Conservation (phyloP, 2,329 filamentous ascomycete species). For the Aphanocladium album region DNA sequence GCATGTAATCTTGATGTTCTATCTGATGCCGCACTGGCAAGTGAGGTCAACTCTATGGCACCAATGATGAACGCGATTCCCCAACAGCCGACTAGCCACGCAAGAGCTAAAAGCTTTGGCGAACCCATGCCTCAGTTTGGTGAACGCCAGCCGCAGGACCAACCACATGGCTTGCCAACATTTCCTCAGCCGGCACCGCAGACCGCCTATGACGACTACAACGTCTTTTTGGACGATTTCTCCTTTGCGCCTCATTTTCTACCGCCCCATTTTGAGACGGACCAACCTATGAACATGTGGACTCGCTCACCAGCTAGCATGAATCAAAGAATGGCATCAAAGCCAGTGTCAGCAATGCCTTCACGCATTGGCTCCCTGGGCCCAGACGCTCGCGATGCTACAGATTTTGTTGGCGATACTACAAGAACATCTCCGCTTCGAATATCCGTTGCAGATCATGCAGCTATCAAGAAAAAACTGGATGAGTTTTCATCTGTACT, state of each 20-base stretch:
- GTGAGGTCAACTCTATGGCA: conserved; percentile 48
- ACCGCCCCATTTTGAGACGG: conserved; percentile 49
- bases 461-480: conserved; percentile 52
- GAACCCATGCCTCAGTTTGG: conserved; percentile 41
- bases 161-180: conserved; percentile 35
- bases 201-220: conserved; percentile 50
- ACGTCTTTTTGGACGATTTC: conserved; percentile 56
- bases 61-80: conserved; percentile 43
- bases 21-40: conserved; percentile 56
- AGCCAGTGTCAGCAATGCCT: conserved; percentile 47
- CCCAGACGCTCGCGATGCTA: conserved; percentile 44
- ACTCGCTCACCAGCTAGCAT: conserved; percentile 37
- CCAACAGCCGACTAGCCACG: conserved; percentile 35
- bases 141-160: conserved; percentile 45
- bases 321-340: conserved; percentile 38
- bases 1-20: conserved; percentile 55
- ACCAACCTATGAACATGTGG: conserved; percentile 50
- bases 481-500: conserved; percentile 57
- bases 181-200: conserved; percentile 27
- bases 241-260: conserved; percentile 50
- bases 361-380: conserved; percentile 51
- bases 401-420: conserved; percentile 27
- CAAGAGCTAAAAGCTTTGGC: conserved; percentile 45
- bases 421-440: conserved; percentile 34
- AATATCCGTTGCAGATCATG: conserved; percentile 52